Conservation (phyloP, 75 land plant genomes). For the Pseudotsuga menziesii region DNA sequence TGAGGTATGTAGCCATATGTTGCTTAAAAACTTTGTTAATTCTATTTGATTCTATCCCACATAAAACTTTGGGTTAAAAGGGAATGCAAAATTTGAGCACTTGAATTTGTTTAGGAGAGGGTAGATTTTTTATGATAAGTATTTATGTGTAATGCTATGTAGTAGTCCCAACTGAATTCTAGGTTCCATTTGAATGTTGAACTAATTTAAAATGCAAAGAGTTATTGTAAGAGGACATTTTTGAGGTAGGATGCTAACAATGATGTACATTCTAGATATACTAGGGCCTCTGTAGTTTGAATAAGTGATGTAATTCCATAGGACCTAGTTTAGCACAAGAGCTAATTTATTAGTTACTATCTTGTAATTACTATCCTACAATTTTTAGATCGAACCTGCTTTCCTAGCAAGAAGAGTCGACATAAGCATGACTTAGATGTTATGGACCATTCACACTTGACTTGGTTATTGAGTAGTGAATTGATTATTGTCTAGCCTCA, state of each 20-base stretch:
- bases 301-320: neutral
- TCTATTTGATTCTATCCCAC: neutral
- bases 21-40: neutral
- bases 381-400: neutral
- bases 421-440: neutral
- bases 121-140: no score
- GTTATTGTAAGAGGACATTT: neutral
- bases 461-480: neutral
- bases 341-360: neutral
- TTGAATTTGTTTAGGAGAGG: neutral
- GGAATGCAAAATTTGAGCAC: neutral
- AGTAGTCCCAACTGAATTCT: no score
- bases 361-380: neutral
- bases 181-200: no score
- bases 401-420: neutral
- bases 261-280: neutral
- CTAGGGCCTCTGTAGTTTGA: neutral
- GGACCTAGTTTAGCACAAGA: neutral
- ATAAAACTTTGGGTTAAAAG: neutral
- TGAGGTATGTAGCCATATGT: constrained; percentile 40
- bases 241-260: neutral
- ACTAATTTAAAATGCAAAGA: neutral
- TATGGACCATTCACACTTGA: neutral
- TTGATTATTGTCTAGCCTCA: no score
- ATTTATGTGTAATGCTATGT: no score